Evolutionary conservation across 2,329 filamentous ascomycete species (phyloP).

Genomic region (Metarhizium guizhouense): DNA sequence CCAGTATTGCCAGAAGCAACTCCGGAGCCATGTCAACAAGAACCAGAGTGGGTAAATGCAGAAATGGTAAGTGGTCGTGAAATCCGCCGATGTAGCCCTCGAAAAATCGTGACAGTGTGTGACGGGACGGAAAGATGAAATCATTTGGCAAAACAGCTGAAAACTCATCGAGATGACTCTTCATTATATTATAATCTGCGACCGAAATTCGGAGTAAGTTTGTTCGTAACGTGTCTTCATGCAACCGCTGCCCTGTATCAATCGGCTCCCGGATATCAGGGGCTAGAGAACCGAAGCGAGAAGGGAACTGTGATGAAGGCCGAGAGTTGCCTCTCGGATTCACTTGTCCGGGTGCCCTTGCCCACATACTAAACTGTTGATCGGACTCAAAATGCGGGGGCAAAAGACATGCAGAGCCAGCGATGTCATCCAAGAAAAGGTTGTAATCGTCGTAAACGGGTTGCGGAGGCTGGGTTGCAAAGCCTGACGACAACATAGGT

Average conservation of each 20-base stretch:
- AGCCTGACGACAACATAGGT: constrained; percentile 30
- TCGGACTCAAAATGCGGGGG: constrained; percentile 46
- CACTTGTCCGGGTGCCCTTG: constrained; percentile 30
- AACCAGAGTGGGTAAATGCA: constrained; percentile 59
- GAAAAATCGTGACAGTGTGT: constrained; percentile 59
- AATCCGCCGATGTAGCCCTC: constrained; percentile 64
- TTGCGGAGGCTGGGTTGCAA: constrained; percentile 19
- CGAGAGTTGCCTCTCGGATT: constrained; percentile 35
- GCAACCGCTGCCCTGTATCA: constrained; percentile 15
- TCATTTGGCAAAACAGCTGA: constrained; percentile 49
- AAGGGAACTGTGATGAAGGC: constrained; percentile 42
- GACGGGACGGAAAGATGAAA: constrained; percentile 60
- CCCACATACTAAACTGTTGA: constrained; percentile 43
- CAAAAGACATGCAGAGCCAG: constrained; percentile 44
- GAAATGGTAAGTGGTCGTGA: constrained; percentile 46
- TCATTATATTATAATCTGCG: constrained; percentile 45
- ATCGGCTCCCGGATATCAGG: constrained; percentile 39
- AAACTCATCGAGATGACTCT: constrained; percentile 52
- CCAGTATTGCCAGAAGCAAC: constrained; percentile 56
- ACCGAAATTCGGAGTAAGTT: constrained; percentile 41
- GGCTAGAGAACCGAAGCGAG: constrained; percentile 43
- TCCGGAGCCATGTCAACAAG: constrained; percentile 59
- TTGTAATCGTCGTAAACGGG: constrained; percentile 47
- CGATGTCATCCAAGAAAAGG: constrained; percentile 49
- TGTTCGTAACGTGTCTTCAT: constrained; percentile 23